Percentiles rank a stretch among this genome's conserved stretches.
Evolutionary conservation across 2,329 filamentous ascomycete genomes (phyloP).

Genomic region (Stromatinia cepivora): DNA sequence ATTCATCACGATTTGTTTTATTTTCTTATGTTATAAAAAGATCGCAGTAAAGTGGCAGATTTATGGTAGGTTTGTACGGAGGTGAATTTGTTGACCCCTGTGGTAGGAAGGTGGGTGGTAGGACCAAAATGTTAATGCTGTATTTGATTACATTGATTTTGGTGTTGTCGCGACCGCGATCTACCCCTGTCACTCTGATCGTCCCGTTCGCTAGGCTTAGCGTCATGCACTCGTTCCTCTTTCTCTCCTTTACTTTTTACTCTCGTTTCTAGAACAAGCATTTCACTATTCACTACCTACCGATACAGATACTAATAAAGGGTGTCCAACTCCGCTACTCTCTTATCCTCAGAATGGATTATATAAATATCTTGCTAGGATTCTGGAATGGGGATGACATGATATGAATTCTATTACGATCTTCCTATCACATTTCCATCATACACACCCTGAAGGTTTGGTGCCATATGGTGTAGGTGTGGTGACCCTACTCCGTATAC

Average conservation of each 20-base stretch:
- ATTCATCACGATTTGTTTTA: constrained; percentile 32
- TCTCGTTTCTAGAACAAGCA: constrained; percentile 16
- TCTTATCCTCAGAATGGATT: not conserved
- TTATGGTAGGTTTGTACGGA: constrained; percentile 14
- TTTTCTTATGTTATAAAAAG: constrained; percentile 11
- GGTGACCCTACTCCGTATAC: not conserved
- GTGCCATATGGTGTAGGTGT: not conserved
- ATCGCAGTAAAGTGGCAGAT: constrained; percentile 26
- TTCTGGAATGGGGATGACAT: not conserved
- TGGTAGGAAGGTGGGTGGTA: constrained; percentile 27
- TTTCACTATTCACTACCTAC: no score
- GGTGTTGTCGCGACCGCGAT: constrained; percentile 24
- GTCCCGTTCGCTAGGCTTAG: constrained; percentile 13
- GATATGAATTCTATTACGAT: not conserved
- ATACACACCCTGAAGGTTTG: not conserved
- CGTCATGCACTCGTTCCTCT: constrained; percentile 15
- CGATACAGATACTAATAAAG: not conserved
- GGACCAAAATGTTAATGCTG: constrained; percentile 29
- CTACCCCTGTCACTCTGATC: constrained; percentile 22
- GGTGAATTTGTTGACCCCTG: constrained; percentile 22
- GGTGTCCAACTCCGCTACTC: no score
- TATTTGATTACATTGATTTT: constrained; percentile 21
- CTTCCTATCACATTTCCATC: not conserved
- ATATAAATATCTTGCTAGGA: not conserved
- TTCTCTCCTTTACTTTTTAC: not conserved